Evolutionary conservation across 1,284 basidiomycete genomes (phyloP), one percentile per base, ranked within the genome.

Genomic region (Malassezia furfur): DNA sequence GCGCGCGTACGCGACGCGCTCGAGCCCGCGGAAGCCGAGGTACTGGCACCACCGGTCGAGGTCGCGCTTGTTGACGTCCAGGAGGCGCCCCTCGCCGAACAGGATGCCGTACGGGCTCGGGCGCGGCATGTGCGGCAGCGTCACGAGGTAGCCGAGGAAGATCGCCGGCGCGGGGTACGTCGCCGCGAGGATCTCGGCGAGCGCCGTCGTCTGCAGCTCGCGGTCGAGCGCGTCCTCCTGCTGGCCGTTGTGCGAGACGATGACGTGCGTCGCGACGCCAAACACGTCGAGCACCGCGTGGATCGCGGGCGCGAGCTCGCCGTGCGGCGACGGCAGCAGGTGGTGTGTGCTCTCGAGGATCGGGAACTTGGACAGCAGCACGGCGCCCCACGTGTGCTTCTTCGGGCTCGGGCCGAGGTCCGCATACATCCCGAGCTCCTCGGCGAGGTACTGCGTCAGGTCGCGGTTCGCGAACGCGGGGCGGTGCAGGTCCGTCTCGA

Each of bases 221-320:
- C 91, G 83, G 75, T 94, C 91, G 17, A 90, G 75, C 0, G 85
- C 81, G 49, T 90, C 88, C 72, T 93, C 87, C 80, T 93, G 70
- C 81, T 96, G 91, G 2, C 91, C 91, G 69, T 96, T 94, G 69
- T 96, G 91, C 0, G 87, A 82, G 1, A 93, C 86, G 19, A 93
- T 78, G 0, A 91, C 87, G 14, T 85, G 84, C 21, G 93, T 83
- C 48, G 82, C 80, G 0, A 84, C 84, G 0, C 89, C 89, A 64
- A 84, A 87, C 5, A 91, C 79, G 60, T 93, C 86, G 14, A 96
- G 79, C 6, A 88, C 82, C 0, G 91, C 91, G 70, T 87, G 85
- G 51, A 72, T 69, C 30, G 68, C 71, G 0, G 91, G 91, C 0
- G 91, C 91, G 15, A 96, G 82, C 75, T 96, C 91, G 14, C 70